These are phyloP conservation scores for Pestalotiopsis sp. DNA, from an alignment of 2,329 filamentous ascomycete species.

Conservation along the genomic window DNA sequence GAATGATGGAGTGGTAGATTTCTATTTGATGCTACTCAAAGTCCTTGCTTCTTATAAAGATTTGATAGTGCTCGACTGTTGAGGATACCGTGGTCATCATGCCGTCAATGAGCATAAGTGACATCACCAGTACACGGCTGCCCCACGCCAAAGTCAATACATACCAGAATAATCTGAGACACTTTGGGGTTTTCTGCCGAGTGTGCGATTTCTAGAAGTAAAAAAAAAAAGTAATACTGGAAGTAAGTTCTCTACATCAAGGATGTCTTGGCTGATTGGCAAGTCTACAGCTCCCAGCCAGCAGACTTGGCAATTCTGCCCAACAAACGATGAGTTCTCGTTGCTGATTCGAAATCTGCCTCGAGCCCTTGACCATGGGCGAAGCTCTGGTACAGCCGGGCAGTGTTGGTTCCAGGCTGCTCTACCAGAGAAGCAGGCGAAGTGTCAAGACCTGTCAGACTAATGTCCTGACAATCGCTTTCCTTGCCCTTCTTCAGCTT, in stretches of 20 bases:
- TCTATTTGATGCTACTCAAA: no score
- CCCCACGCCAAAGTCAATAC: not conserved
- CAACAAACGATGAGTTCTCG: constrained; percentile 23
- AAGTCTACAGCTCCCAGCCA: constrained; percentile 17
- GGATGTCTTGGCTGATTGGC: no score
- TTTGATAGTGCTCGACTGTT: not conserved
- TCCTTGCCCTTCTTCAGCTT: constrained; percentile 20
- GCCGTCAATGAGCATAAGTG: not conserved
- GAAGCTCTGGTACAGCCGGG: constrained; percentile 24
- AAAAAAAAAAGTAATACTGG: not conserved
- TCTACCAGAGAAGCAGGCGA: constrained; percentile 17
- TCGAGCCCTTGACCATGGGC: constrained; percentile 19
- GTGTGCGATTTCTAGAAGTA: no score
- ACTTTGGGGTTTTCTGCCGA: no score
- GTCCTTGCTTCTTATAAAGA: not conserved
- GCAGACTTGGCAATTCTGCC: constrained; percentile 29
- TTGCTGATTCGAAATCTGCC: constrained; percentile 25
- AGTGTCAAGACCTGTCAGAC: constrained; percentile 8
- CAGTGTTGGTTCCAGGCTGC: constrained; percentile 19
- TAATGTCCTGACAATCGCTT: constrained; percentile 14
- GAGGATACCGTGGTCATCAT: not conserved
- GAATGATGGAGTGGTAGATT: no score
- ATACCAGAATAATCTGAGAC: not conserved
- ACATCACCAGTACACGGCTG: not conserved
- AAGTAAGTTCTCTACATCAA: not conserved